Evolutionary conservation across 441 rosid genomes (phyloP), one percentile per base, ranked within the genome.

Genomic region (Capsella rubella): DNA sequence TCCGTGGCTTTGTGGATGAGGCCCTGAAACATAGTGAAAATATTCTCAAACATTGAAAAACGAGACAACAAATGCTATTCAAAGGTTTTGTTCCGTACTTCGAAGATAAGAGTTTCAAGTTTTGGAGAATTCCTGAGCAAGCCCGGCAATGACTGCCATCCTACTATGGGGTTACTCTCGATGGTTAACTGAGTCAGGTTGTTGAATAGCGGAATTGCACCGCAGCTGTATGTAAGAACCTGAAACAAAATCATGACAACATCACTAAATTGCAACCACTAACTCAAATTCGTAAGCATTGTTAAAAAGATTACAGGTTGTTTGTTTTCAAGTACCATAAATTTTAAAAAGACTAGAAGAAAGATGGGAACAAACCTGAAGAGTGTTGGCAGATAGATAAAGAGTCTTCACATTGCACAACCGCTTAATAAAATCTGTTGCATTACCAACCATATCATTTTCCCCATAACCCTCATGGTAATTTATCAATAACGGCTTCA

Each of bases 21-120:
- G 1, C 74, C 74, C 66, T 69, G 37, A 62, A 67, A 40, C 62
- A 67, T 11, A 28, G 35, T 8, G 3, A 6, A 21, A 56, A 32
- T 18, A 15, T 31, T 45, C 34, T 69, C 32, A 31, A 15, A 47
- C 14, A 18, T 16, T 18, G 42, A 40, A 8, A 60, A 34, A 34
- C 1, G 11, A 21, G n/a, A 6, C 37, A 34, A 25, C 4, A 46
- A 1, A 47, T 3, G 27, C 25, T 32, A 13, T 43, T n/a, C 7
- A 53, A 43, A 0, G 53, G 40, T 50, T 50, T 18, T 37, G 42
- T 12, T 53, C 61, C 52, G 11, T 65, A 73, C 77, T 25, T 73
- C 10, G 27, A 73, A 64, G 45, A 73, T 21, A 0, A 73, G 77
- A n/a, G 66, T 65, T 15, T 64, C 65, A 14, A 73, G 71, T 65